Evolutionary conservation across 768 basidiomycete species (phyloP).

Genomic region (Lentinula aciculospora): DNA sequence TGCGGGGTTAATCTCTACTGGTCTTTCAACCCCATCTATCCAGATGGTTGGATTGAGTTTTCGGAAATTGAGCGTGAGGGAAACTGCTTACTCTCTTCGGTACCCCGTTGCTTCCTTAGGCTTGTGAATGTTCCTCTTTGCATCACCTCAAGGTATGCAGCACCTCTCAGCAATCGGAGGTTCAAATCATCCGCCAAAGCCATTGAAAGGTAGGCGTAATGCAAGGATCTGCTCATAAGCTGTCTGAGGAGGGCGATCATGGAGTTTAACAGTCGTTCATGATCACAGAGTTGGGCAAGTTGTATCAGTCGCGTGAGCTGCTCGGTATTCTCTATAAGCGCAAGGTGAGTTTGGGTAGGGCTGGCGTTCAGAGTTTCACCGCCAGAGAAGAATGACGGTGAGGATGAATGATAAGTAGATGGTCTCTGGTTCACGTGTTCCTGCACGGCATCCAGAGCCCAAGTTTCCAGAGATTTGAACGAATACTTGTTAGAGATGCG

Average conservation of each 20-base stretch:
- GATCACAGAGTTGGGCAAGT: constrained; percentile 63
- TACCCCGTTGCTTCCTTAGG: background rate
- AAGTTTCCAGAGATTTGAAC: constrained; percentile 69
- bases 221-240: constrained; percentile 56
- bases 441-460: constrained; percentile 71
- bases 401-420: constrained; percentile 31
- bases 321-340: constrained; percentile 28
- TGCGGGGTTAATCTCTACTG: constrained; percentile 40
- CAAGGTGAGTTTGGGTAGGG: constrained; percentile 10
- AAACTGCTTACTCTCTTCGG: background rate
- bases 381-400: constrained; percentile 25
- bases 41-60: background rate
- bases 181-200: constrained; percentile 66
- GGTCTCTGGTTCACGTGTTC: constrained; percentile 57
- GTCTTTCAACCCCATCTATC: constrained; percentile 14
- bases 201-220: constrained; percentile 72
- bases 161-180: constrained; percentile 52
- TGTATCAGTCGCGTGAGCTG: constrained; percentile 57
- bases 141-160: constrained; percentile 72
- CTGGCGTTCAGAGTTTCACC: constrained; percentile 7
- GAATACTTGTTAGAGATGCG: constrained; percentile 68
- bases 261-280: constrained; percentile 52
- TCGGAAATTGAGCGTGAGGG: background rate
- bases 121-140: constrained; percentile 29
- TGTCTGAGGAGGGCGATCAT: constrained; percentile 55